Evolutionary conservation across 768 basidiomycete species (phyloP).

Genomic region (Russula olivacea): DNA sequence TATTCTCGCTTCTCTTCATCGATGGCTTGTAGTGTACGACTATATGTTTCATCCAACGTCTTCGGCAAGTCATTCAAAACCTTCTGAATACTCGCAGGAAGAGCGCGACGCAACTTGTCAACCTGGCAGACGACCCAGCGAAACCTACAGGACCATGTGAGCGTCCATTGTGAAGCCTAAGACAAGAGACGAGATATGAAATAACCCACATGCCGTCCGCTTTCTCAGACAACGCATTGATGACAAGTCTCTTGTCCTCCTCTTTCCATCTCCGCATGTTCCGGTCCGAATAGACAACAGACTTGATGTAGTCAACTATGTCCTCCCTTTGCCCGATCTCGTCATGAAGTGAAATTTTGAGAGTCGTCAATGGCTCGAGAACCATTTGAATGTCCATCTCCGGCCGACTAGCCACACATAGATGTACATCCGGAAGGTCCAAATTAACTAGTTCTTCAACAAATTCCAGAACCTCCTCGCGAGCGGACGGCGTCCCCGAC

Average conservation of each 20-base stretch:
- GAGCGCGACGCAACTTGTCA: neutral
- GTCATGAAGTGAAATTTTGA: neutral
- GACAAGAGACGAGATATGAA: too few species aligned
- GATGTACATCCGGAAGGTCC: neutral
- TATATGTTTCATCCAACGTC: neutral
- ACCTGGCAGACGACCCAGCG: neutral
- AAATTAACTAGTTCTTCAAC: neutral
- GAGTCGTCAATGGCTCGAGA: neutral
- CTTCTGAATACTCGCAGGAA: neutral
- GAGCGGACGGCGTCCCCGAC: neutral
- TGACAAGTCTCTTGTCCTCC: neutral
- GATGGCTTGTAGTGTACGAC: neutral
- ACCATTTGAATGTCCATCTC: neutral
- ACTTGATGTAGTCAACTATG: neutral
- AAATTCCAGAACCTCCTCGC: neutral
- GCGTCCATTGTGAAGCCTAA: too few species aligned
- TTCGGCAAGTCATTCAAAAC: neutral
- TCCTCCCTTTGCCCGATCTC: neutral
- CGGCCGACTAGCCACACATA: neutral
- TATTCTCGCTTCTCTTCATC: too few species aligned
- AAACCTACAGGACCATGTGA: neutral
- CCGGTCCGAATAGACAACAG: neutral
- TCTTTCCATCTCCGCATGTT: neutral
- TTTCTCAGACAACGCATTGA: neutral
- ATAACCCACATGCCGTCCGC: neutral